These are phyloP conservation scores for Candida vaughaniae DNA, from an alignment of 805 yeast species.

Conservation along the genomic window DNA sequence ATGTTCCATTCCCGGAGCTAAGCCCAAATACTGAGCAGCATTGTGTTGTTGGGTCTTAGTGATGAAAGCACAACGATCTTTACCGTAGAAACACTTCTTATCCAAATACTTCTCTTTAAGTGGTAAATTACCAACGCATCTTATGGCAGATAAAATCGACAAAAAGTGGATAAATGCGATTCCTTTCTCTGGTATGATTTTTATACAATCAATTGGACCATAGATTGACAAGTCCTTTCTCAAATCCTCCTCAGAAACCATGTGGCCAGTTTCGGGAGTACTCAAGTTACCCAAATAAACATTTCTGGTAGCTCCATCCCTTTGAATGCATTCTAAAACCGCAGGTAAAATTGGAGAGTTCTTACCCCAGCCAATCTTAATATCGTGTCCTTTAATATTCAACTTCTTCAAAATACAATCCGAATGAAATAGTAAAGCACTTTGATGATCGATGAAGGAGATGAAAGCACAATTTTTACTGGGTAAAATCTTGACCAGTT, in stretches of 20 bases:
- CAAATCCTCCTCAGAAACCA: conserved; percentile 62
- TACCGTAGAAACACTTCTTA: conserved; percentile 85
- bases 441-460: conserved; percentile 83
- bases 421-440: conserved; percentile 88
- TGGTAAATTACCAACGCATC: conserved; percentile 76
- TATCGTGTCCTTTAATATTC: conserved; percentile 75
- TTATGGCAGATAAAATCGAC: conserved; percentile 80
- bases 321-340: conserved; percentile 71
- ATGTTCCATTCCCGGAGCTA: conserved; percentile 86
- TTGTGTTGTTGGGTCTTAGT: conserved; percentile 95
- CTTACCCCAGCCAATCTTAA: conserved; percentile 93
- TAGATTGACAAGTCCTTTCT: conserved; percentile 63
- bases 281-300: conserved; percentile 84
- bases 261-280: conserved; percentile 48
- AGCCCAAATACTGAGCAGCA: conserved; percentile 91
- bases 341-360: conserved; percentile 71
- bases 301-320: conserved; percentile 91
- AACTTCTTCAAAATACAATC: conserved; percentile 86
- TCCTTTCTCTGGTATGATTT: conserved; percentile 75
- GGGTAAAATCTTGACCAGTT: conserved; percentile 74
- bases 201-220: conserved; percentile 85
- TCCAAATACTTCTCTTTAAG: conserved; percentile 65
- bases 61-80: conserved; percentile 91
- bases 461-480: conserved; percentile 87
- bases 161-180: conserved; percentile 90